Conservation (phyloP, 2,329 filamentous ascomycete genomes). For the Talaromyces atroroseus region DNA sequence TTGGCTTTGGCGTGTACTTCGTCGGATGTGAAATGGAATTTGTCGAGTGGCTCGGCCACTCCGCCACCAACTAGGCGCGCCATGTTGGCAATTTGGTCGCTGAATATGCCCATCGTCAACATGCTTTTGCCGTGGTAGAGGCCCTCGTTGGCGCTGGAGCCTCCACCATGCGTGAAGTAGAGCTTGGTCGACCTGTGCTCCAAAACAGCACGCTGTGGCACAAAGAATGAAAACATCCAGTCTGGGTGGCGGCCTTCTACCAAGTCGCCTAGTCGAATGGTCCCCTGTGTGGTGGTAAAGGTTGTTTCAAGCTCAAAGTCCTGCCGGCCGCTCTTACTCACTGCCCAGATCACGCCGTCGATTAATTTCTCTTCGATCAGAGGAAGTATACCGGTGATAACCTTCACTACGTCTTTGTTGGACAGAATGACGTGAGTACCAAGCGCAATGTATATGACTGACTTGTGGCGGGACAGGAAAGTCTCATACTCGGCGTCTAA, state of each 20-base stretch:
- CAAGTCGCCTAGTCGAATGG: slow-evolving; percentile 18
- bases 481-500: slow-evolving; percentile 21
- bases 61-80: slow-evolving; percentile 32
- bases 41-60: slow-evolving; percentile 33
- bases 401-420: slow-evolving; percentile 24
- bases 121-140: slow-evolving; percentile 37
- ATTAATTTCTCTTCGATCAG: slow-evolving; percentile 25
- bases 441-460: slow-evolving; percentile 38
- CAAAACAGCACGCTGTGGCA: slow-evolving; percentile 40
- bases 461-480: slow-evolving; percentile 30
- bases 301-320: slow-evolving; percentile 12
- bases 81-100: slow-evolving; percentile 40
- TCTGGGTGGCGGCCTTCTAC: slow-evolving; percentile 25
- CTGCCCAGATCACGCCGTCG: slow-evolving; percentile 40
- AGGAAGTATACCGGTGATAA: slow-evolving; percentile 29
- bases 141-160: slow-evolving; percentile 39
- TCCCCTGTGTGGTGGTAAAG: slow-evolving; percentile 11
- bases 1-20: slow-evolving; percentile 28
- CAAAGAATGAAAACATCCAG: slow-evolving; percentile 33
- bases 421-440: slow-evolving; percentile 39
- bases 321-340: slow-evolving; percentile 20
- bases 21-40: slow-evolving; percentile 29
- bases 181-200: slow-evolving; percentile 29
- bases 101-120: slow-evolving; percentile 36
- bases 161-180: slow-evolving; percentile 41